phyloP scores from a whole-genome alignment of 75 land plant species.

The Pseudotsuga menziesii region DNA sequence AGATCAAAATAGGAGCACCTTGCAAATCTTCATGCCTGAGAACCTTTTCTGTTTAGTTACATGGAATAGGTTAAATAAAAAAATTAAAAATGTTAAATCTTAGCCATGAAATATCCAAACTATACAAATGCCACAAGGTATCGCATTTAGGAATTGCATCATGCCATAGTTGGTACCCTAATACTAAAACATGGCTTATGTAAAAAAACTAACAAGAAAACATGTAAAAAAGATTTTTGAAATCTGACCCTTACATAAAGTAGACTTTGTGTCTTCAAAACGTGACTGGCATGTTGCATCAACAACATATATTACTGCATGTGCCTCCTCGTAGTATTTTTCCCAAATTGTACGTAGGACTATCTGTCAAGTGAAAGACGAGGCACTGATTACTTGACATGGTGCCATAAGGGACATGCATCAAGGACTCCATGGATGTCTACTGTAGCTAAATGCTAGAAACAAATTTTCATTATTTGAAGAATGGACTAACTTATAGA shows the following conservation, averaged over 20 bases:
- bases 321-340: constrained; percentile 92
- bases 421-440: not conserved
- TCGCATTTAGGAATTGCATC: not conserved
- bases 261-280: constrained; percentile 84
- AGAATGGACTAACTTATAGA: not conserved
- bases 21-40: constrained; percentile 82
- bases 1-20: constrained; percentile 80
- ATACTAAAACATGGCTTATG: no score
- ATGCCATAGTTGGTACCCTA: not conserved
- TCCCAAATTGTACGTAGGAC: constrained; percentile 94
- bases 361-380: constrained; percentile 43
- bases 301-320: constrained; percentile 78
- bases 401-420: not conserved
- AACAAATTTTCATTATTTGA: not conserved
- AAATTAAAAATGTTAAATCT: not conserved
- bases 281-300: constrained; percentile 53
- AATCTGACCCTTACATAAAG: not conserved
- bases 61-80: not conserved
- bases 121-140: not conserved
- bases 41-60: constrained; percentile 57
- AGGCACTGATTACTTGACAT: not conserved
- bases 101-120: not conserved
- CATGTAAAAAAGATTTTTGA: no score
- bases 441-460: not conserved
- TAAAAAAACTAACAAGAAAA: no score